A percentile compares a stretch with the other conserved stretches of the same genome.
Evolutionary conservation across 2,329 filamentous ascomycete genomes (phyloP).

Genomic region (Sporothrix schenckii): DNA sequence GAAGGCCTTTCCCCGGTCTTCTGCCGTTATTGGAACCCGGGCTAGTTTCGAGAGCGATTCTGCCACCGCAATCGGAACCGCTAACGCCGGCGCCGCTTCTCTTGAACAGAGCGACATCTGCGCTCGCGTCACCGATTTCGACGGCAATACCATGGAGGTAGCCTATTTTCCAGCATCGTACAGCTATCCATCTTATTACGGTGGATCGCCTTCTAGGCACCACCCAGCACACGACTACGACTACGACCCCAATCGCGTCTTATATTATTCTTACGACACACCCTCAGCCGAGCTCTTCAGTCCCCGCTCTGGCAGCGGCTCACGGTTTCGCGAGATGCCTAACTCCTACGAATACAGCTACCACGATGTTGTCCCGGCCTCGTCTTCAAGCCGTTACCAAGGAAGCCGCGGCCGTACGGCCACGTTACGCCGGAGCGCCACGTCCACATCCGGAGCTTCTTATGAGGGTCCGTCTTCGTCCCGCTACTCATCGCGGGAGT

Average conservation of each 20-base stretch:
- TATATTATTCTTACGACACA: slow-evolving; percentile 28
- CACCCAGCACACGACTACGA: slow-evolving; percentile 33
- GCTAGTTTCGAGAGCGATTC: slow-evolving; percentile 22
- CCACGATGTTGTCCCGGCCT: slow-evolving; percentile 31
- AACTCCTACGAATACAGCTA: slow-evolving; percentile 20
- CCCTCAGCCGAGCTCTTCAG: slow-evolving; percentile 27
- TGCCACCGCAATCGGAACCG: slow-evolving; percentile 11
- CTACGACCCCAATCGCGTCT: slow-evolving; percentile 46
- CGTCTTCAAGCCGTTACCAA: slow-evolving; percentile 28
- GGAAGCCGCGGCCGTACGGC: slow-evolving; percentile 22
- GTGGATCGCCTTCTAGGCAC: slow-evolving; percentile 40
- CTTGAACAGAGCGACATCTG: slow-evolving; percentile 40
- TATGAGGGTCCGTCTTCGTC: slow-evolving; percentile 33
- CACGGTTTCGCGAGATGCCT: slow-evolving; percentile 28
- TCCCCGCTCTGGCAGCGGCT: slow-evolving; percentile 21
- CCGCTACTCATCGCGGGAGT: slow-evolving; percentile 42
- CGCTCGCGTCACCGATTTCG: slow-evolving; percentile 72
- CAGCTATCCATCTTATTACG: slow-evolving; percentile 45
- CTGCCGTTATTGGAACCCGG: slow-evolving; percentile 42
- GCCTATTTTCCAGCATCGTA: slow-evolving; percentile 56
- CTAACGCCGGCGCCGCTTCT: slow-evolving; percentile 5
- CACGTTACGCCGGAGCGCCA: slow-evolving; percentile 32
- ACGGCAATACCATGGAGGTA: slow-evolving; percentile 83
- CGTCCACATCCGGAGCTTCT: slow-evolving; percentile 32
- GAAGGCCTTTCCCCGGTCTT: slow-evolving; percentile 60